Evolutionary conservation across 768 basidiomycete species (phyloP), one percentile per base, ranked within the genome.

Genomic region (Tylopilus plumbeoviolaceoides): DNA sequence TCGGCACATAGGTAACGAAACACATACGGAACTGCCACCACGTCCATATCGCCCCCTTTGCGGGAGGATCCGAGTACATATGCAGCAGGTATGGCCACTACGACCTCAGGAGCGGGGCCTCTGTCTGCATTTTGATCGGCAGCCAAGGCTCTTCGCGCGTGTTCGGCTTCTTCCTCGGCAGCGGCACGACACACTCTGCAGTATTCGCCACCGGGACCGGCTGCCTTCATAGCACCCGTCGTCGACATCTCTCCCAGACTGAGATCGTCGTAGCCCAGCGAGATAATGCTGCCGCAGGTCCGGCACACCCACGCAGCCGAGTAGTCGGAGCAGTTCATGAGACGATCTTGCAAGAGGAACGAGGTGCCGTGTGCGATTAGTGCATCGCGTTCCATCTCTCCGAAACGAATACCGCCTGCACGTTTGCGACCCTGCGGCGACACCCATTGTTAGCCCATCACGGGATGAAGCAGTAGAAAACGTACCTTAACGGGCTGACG

Each of bases 291-390:
- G 17, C 97, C 97, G 66, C 97, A 99, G 2, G 86, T 89, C 48
- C 97, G 82, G 71, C 97, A 99, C 11, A 98, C 95, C 97, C 97
- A 99, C 4, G 97, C 91, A 0, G 94, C 98, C 25, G 97, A 98
- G 71, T 98, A 99, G 72, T 99, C 97, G 25, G 95, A 98, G 68
- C 97, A 99, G 73, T 99, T 99, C 97, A 99, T 98, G 66, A 99
- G 74, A 52, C 97, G 81, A 73, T 99, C 97, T 76, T 99, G 97
- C 21, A 99, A 82, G 38, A 99, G 79, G 85, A 97, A 99, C 2
- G 95, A 94, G 14, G 97, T 97, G 42, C 97, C 97, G 70, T 99
- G 97, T 4, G 97, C 97, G 60, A 99, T 95, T 47, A 99, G 81
- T 11, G 97, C 97, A 67, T 99, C 97, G 48, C 97, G 89, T 72